Evolutionary conservation across 345 rosid genomes (phyloP), one percentile per base, ranked within the genome.

Genomic region (Eucalyptus tenuipes): DNA sequence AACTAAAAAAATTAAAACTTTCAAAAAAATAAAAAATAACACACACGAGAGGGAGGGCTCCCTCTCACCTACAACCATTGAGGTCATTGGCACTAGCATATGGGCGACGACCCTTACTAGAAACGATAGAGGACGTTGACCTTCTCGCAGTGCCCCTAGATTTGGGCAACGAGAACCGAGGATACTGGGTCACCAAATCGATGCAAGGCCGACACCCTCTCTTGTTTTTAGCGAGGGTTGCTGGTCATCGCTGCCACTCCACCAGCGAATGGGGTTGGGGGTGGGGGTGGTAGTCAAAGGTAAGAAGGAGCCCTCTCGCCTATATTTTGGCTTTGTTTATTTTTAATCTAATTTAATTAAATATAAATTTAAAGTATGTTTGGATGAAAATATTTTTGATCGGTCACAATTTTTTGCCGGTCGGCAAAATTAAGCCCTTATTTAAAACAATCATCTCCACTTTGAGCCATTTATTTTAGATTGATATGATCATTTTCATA

Each of bases 31-130:
- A 7, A 42, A 42, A 6, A 42, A 42, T 42, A 3, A 50, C 22
- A 50, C 1, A 0, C 8, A 18, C 24, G 0, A 0, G 55, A 52
- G 55, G 55, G 0, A 52, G 10, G 10, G 24, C 24, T 52, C 55
- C 4, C 0, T 52, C 4, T 52, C 0, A 0, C 10, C 3, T 3
- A 0, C 55, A 52, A 52, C 55, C 2, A 1, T 1, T 1, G 0
- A 52, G 22, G 4, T 52, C 24, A 52, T 52, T 0, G 0, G 0
- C 24, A 52, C 24, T 7, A 18, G 0, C 0, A 2, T 0, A 52
- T 17, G 4, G 8, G 24, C 24, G 0, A 18, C 0, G 0, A 1
- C 55, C 4, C 24, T 1, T 0, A 9, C 55, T 50, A 52, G 55
- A 0, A 52, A 52, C 1, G 0, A 52, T 10, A 52, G 1, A 3